Base-by-base conservation (phyloP, 2,329 filamentous ascomycete species). In the Talaromyces piceae region DNA sequence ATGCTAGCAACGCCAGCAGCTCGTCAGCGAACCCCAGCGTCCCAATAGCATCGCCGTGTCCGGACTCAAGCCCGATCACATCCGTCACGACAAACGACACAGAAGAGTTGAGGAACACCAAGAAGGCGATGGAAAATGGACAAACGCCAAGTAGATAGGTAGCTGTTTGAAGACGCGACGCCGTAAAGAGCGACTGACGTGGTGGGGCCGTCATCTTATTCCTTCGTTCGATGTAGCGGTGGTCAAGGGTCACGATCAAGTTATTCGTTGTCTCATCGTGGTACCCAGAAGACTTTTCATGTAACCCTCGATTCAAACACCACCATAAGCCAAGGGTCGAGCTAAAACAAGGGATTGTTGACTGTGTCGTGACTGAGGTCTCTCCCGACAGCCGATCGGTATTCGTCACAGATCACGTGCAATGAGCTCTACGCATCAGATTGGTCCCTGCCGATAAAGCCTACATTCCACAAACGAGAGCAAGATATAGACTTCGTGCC, bases 11-110 rank as follows among this genome's bases (percentile, higher is more conserved):
- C 16, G 73, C 74, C 13, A 77, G 65, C 33, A 76, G 58, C 56
- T 77, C 74, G 61, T 77, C 74, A 12, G 73, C 73, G 54, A 77
- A 77, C 3, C 74, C 74, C 25, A 77, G 58, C 4, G 69, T 75
- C 5, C 81, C 81, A 13, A 83, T 80, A 5, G 79, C 79, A 69
- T 83, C 76, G 6, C 81, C 81, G 13, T 82, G 78, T 44, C 74
- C 70, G 53, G 76, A 63, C 31, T 73, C 71, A 30, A 77, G 72
- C 5, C 79, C 79, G 56, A 84, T 78, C 48, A 83, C 70, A 60
- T 83, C 78, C 12, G 81, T 84, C 46, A 84, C 77, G 27, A 84
- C 79, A 60, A 84, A 84, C 20, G 79, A 82, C 55, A 84, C 73
- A 47, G 78, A 79, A 53, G 78, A 78, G 64, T 84, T 84, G 56